These are phyloP conservation scores for Vigna reflexopilosa DNA, from an alignment of 306 rosid species.

Conservation along the genomic window DNA sequence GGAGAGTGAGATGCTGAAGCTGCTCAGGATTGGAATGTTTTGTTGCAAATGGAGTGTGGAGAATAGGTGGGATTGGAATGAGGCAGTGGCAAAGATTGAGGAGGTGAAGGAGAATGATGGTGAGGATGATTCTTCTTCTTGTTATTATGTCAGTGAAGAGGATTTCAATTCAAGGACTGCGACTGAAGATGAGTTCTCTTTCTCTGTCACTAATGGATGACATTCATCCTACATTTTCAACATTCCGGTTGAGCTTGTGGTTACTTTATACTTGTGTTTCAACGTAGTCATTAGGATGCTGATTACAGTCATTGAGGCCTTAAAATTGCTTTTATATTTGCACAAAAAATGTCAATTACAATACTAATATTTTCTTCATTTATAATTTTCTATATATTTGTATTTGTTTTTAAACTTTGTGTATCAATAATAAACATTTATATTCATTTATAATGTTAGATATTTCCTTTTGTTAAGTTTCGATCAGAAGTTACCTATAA, in stretches of 20 bases:
- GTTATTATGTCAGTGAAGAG: conserved; percentile 57
- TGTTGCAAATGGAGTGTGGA: conserved; percentile 62
- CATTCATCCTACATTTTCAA: neutral
- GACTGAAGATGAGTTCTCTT: conserved; percentile 67
- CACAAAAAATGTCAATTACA: neutral
- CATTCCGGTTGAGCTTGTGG: neutral
- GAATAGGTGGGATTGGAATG: conserved; percentile 64
- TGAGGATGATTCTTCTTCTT: conserved; percentile 58
- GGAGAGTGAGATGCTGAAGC: conserved; percentile 70
- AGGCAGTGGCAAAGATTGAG: conserved; percentile 64
- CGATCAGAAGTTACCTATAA: too few species aligned
- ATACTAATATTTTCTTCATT: neutral
- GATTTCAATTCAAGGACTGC: conserved; percentile 54
- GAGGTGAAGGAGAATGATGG: conserved; percentile 63
- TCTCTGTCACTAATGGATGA: conserved; percentile 37
- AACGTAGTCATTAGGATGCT: neutral
- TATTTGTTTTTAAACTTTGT: neutral
- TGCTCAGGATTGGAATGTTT: conserved; percentile 67
- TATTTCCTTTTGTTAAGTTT: too few species aligned
- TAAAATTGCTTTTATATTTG: neutral
- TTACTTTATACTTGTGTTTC: neutral
- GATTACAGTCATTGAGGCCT: neutral
- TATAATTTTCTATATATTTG: neutral
- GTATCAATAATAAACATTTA: neutral
- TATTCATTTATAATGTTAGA: neutral